Evolutionary conservation across 2,329 filamentous ascomycete species (phyloP), one percentile per base, ranked within the genome.

Genomic region (Aureobasidium melanogenum): DNA sequence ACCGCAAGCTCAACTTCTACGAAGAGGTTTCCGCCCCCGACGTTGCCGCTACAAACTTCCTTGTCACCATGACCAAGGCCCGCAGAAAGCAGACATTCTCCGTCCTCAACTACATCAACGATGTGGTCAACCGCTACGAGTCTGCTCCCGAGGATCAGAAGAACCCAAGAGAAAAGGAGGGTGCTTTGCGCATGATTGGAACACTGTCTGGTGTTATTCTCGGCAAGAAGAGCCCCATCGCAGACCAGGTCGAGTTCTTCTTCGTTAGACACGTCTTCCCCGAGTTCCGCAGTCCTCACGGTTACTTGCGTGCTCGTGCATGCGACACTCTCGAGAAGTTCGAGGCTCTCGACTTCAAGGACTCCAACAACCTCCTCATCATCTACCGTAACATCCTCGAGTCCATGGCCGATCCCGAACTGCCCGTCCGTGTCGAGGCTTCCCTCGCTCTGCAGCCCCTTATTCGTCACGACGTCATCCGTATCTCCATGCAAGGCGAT

Each of bases 291-390:
- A 97, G 91, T 76, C 82, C 85, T 15, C 89, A 96, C 71, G 94
- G 93, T 38, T 97, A 92, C 77, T 84, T 99, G 52, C 88, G 94
- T 62, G 94, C 94, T 36, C 88, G 94, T 66, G 94, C 94, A 66
- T 99, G 94, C 75, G 93, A 99, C 72, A 97, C 93, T 0, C 85
- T 99, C 63, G 94, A 97, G 79, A 97, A 97, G 77, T 99, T 97
- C 66, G 92, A 97, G 77, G 88, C 93, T 74, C 85, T 97, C 65
- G 89, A 99, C 73, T 99, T 97, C 83, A 91, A 96, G 79, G 93
- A 99, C 70, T 85, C 88, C 60, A 92, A 93, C 79, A 97, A 99
- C 76, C 85, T 99, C 41, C 88, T 97, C 71, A 87, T 91, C 70
- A 96, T 99, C 71, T 99, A 99, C 79, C 87, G 91, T 62, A 95